A percentile compares a stretch with the other conserved stretches of the same genome.
Evolutionary conservation across 2,329 filamentous ascomycete genomes (phyloP).

Genomic region (Aspergillus pseudonomiae): DNA sequence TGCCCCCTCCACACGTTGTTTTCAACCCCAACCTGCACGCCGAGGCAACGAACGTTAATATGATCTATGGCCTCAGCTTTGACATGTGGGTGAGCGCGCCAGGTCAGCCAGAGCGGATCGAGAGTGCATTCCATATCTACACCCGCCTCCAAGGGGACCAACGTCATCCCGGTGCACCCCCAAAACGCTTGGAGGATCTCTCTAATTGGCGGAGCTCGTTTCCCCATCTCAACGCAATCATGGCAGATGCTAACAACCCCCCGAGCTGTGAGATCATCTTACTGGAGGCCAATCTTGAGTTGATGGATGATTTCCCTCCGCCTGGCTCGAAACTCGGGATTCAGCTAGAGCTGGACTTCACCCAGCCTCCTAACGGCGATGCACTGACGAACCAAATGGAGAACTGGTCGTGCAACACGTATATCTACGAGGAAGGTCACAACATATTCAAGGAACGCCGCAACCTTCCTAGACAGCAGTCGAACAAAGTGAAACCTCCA

Average conservation of each 20-base stretch:
- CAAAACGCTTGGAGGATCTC: conserved; percentile 44
- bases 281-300: conserved; percentile 46
- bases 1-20: conserved; percentile 38
- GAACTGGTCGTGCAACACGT: conserved; percentile 48
- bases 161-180: conserved; percentile 36
- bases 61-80: conserved; percentile 44
- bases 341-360: conserved; percentile 46
- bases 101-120: conserved; percentile 38
- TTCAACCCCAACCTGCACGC: conserved; percentile 36
- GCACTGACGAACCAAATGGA: conserved; percentile 39
- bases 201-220: conserved; percentile 45
- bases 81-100: conserved; percentile 50
- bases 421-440: conserved; percentile 44
- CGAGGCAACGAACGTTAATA: conserved; percentile 28
- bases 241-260: conserved; percentile 37
- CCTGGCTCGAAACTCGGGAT: conserved; percentile 46
- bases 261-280: conserved; percentile 48
- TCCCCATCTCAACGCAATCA: conserved; percentile 41
- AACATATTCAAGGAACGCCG: conserved; percentile 36
- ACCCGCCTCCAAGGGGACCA: conserved; percentile 46
- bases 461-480: conserved; percentile 36
- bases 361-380: conserved; percentile 36
- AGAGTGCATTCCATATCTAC: conserved; percentile 48
- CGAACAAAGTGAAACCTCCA: conserved; percentile 45
- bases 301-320: conserved; percentile 49